phyloP scores from a whole-genome alignment of 495 filamentous ascomycete genomes.

The Daldinia bambusicola region DNA sequence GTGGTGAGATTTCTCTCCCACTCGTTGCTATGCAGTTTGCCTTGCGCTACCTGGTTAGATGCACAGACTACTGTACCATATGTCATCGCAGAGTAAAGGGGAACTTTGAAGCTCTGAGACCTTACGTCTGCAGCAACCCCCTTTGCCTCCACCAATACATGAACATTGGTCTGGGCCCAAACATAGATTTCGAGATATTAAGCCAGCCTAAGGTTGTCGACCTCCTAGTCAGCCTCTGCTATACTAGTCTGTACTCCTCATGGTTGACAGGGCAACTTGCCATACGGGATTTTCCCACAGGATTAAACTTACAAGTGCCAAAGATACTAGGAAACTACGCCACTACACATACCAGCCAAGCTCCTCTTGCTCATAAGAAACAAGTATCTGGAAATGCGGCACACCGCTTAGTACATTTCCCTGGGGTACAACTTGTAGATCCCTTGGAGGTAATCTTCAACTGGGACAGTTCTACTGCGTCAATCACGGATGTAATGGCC shows the following conservation, averaged over 20 bases:
- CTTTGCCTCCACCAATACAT: slow-evolving; percentile 94
- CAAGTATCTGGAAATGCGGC: background rate
- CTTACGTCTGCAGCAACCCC: slow-evolving; percentile 84
- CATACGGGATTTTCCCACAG: slow-evolving; percentile 72
- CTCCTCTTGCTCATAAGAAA: no score
- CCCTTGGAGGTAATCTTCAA: slow-evolving; percentile 27
- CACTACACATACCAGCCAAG: background rate
- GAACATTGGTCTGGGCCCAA: slow-evolving; percentile 84
- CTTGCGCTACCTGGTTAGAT: slow-evolving; percentile 80
- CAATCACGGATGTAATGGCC: background rate
- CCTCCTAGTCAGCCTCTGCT: slow-evolving; percentile 85
- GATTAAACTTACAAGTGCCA: slow-evolving; percentile 77
- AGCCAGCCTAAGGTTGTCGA: slow-evolving; percentile 87
- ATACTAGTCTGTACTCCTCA: slow-evolving; percentile 56
- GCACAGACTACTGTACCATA: slow-evolving; percentile 87
- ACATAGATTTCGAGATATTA: slow-evolving; percentile 84
- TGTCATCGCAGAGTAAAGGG: slow-evolving; percentile 79
- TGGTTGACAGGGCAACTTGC: background rate
- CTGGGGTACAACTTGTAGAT: slow-evolving; percentile 19
- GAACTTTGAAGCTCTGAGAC: slow-evolving; percentile 86
- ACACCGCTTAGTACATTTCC: background rate
- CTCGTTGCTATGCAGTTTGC: slow-evolving; percentile 83
- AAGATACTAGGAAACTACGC: slow-evolving; percentile 10
- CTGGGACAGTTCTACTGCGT: slow-evolving; percentile 13
- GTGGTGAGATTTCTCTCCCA: slow-evolving; percentile 65